Conservation (phyloP, 2,329 filamentous ascomycete species). For the Venturiaceae sp. region DNA sequence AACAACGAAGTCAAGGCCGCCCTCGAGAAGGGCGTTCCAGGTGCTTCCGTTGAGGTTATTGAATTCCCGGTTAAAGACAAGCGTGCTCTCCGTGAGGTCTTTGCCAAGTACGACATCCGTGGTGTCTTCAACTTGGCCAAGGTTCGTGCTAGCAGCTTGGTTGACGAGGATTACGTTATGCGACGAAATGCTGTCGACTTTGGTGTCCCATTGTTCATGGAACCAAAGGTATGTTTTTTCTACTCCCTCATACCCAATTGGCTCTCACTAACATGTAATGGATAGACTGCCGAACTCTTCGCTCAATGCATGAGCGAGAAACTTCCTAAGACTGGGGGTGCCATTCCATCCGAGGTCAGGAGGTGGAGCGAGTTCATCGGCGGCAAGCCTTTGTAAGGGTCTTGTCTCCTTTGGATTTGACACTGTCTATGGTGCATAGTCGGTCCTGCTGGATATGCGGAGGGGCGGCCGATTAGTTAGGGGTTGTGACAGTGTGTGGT, state of each 20-base stretch:
- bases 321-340: constrained; percentile 72
- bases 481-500: not conserved
- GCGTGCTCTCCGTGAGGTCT: constrained; percentile 85
- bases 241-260: not conserved
- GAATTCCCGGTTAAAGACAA: constrained; percentile 97
- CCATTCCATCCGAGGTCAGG: constrained; percentile 78
- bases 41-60: constrained; percentile 65
- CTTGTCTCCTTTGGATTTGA: not conserved
- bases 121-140: constrained; percentile 93
- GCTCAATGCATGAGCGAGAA: constrained; percentile 97
- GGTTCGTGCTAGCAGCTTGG: constrained; percentile 68
- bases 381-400: constrained; percentile 60
- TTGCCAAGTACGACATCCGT: constrained; percentile 92
- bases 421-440: not conserved
- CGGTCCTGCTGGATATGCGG: constrained; percentile 1
- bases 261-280: not conserved
- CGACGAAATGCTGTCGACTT: constrained; percentile 97
- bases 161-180: constrained; percentile 98
- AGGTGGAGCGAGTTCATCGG: constrained; percentile 95
- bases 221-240: constrained; percentile 67
- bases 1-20: constrained; percentile 72
- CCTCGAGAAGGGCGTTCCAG: constrained; percentile 54
- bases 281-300: constrained; percentile 85
- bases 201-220: constrained; percentile 95
- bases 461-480: not conserved